phyloP scores from a whole-genome alignment of 495 filamentous ascomycete genomes.

The Viridothelium virens region DNA sequence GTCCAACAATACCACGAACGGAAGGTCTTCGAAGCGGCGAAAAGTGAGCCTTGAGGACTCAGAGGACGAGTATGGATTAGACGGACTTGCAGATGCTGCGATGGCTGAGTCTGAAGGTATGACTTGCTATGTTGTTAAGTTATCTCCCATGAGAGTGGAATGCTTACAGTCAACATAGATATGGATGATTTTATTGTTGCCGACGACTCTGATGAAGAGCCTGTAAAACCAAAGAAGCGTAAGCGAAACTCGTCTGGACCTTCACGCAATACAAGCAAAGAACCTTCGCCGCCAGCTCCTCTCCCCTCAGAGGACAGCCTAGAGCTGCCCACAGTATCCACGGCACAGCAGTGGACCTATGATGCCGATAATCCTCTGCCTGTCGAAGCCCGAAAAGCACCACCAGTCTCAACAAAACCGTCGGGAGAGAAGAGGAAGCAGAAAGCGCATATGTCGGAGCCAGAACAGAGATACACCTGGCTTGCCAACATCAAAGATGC shows the following conservation, averaged over 20 bases:
- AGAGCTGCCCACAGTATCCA: constrained; percentile 58
- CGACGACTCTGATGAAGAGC: constrained; percentile 76
- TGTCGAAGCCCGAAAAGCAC: constrained; percentile 44
- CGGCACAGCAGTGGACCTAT: constrained; percentile 76
- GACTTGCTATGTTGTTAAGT: too few relatives aligned
- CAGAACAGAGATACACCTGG: constrained; percentile 80
- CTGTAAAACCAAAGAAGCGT: constrained; percentile 57
- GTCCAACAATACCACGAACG: constrained; percentile 30
- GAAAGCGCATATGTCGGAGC: constrained; percentile 69
- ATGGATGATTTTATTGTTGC: constrained; percentile 78
- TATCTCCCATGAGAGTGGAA: neutral
- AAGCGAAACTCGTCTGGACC: constrained; percentile 54
- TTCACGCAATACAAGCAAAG: constrained; percentile 49
- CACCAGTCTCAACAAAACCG: constrained; percentile 39
- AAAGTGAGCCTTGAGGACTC: constrained; percentile 44
- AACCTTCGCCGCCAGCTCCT: constrained; percentile 39
- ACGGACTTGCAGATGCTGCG: constrained; percentile 44
- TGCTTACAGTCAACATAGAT: constrained; percentile 38
- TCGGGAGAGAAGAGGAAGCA: constrained; percentile 46
- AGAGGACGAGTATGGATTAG: constrained; percentile 64
- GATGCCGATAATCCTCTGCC: constrained; percentile 67
- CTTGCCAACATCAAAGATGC: constrained; percentile 75
- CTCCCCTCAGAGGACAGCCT: constrained; percentile 43
- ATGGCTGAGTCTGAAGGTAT: constrained; percentile 56
- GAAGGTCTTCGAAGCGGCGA: constrained; percentile 30